Evolutionary conservation across 257 asterid genomes (phyloP), one percentile per base, ranked within the genome.

Genomic region (Salvia rosmarinus): DNA sequence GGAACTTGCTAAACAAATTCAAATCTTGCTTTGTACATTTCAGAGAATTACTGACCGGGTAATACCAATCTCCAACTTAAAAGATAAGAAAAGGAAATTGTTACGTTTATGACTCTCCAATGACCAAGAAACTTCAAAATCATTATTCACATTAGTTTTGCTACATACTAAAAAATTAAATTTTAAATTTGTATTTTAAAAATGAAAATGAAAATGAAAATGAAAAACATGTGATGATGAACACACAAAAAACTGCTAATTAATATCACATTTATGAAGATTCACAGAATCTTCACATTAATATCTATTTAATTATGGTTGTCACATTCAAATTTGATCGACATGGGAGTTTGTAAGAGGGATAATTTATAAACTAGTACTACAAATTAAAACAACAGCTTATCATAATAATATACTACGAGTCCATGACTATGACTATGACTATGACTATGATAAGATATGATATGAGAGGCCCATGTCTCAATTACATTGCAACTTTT

Each of bases 1-100:
- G 44, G 58, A 65, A 65, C 9, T 65, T 65, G 71, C 57, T 21
- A 4, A 14, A 5, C 55, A 47, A 47, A 47, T 47, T n/a, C 0
- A 16, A n/a, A 47, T 4, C 51, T 14, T 46, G 19, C 51, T 44
- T 25, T 25, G 30, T 25, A 44, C 19, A 43, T 44, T 44, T 12
- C 6, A 13, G 1, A 10, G 2, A 46, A 4, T 4, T 32, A 46
- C 2, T 46, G 13, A 13, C 0, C 42, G 2, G 10, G 1, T 37
- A 37, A 42, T 14, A 14, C 10, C 46, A 11, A 9, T 2, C 16
- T 12, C 17, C 50, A n/a, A 43, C 9, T n/a, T n/a, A 42, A 13
- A 44, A 43, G 2, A 13, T 4, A 12, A 13, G 7, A 12, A 44
- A 12, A 43, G 12, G 11, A 1, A 11, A 11, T 43, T 43, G 13